Base-by-base conservation (phyloP, 1,139 yeast species). In the Suhomyces coccinellae region DNA sequence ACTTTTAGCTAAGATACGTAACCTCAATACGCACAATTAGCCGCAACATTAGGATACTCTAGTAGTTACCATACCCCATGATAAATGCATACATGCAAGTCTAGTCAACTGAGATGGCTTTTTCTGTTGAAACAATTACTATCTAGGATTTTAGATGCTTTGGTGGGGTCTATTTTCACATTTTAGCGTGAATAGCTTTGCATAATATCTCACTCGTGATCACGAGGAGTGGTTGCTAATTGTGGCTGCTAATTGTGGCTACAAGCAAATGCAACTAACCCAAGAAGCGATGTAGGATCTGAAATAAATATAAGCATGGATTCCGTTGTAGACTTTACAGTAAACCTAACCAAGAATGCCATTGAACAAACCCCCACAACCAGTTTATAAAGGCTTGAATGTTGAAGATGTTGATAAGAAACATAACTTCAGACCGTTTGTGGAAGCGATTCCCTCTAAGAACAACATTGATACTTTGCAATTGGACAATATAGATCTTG, bases 401-500 rank as follows among this genome's bases (percentile, higher is more conserved):
- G 44, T 43, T 16, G 44, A 27, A 15, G 51, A 44, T 7, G 50
- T 62, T 13, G 66, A 62, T 38, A 46, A 44, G 26, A 65, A 62
- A 47, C 65, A 66, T 49, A 62, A 63, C 35, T 51, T 72, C 24
- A 55, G 68, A 39, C 71, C 71, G 1, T 71, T 72, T 49, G 46
- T 47, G 3, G 74, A 69, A 35, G 68, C 66, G 0, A 48, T 48
- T 5, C 63, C 66, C 5, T 59, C 62, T 7, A 44, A 46, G 34
- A 58, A 50, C 36, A 52, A 53, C 1, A 39, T 51, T 8, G 58
- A 61, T 32, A 60, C 59, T 2, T 48, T 69, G 22, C 52, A 61
- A 16, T 57, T 73, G 32, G 66, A 67, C 28, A 65, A 73, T 1
- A 65, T 73, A 39, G 77, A 73, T 47, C 58, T 73, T 33, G 55